These are phyloP conservation scores for Paramecium pentaurelia DNA, from an alignment of 73 alveolate genomes.

Conservation along the genomic window DNA sequence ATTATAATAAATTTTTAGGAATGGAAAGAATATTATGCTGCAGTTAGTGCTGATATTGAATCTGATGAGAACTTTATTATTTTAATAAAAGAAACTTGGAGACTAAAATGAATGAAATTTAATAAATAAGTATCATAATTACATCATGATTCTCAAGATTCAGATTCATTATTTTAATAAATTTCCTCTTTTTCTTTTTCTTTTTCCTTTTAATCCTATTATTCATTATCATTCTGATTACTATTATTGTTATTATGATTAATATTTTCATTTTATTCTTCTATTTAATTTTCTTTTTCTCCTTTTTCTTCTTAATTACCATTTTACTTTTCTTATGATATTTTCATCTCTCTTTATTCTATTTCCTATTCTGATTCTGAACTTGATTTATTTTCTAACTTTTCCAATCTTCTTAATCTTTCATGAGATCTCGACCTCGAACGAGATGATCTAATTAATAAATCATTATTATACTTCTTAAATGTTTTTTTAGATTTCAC, in stretches of 20 bases:
- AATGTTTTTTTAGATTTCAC: conserved; percentile 32
- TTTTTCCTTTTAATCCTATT: background rate
- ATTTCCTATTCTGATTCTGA: conserved; percentile 7
- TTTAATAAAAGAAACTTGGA: conserved; percentile 68
- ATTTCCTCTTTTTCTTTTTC: background rate
- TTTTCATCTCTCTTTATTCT: background rate
- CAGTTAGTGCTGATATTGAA: conserved; percentile 73
- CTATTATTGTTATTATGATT: background rate
- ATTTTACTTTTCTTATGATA: background rate
- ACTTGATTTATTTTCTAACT: conserved; percentile 10
- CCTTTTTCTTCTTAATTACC: background rate
- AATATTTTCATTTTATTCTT: background rate
- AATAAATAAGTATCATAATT: conserved; percentile 11
- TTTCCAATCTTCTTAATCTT: conserved; percentile 39
- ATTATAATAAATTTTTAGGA: background rate
- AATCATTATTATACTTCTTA: background rate
- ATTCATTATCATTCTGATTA: background rate
- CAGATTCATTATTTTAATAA: background rate
- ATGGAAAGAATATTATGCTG: conserved; percentile 76
- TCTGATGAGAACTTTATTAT: conserved; percentile 67
- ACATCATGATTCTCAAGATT: background rate
- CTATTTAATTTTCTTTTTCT: background rate
- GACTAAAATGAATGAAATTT: conserved; percentile 42
- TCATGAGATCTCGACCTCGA: conserved; percentile 37
- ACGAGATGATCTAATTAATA: background rate